phyloP scores from a whole-genome alignment of 192 early-diverging fungal genomes.

The Physocladia obscura region DNA sequence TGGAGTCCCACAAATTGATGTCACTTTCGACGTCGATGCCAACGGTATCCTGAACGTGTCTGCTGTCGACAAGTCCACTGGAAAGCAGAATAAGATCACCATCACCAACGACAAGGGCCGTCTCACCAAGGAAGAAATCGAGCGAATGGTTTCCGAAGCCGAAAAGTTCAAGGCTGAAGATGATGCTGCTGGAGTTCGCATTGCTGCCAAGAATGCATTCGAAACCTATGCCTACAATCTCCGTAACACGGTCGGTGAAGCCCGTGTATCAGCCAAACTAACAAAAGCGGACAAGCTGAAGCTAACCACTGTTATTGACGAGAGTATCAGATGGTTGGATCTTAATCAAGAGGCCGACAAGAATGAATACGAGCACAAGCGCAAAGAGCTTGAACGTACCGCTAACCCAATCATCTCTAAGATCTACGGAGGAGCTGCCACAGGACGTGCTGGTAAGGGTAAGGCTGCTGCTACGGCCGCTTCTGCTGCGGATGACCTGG shows the following conservation, averaged over 20 bases:
- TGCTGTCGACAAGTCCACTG: conserved; percentile 92
- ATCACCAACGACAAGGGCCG: conserved; percentile 99
- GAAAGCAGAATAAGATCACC: conserved; percentile 94
- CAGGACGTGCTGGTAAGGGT: background rate
- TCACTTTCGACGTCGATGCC: conserved; percentile 94
- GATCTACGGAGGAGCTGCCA: conserved; percentile 76
- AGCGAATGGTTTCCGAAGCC: conserved; percentile 92
- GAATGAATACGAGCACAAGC: conserved; percentile 93
- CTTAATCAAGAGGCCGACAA: conserved; percentile 90
- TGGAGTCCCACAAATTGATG: conserved; percentile 96
- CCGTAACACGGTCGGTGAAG: conserved; percentile 84
- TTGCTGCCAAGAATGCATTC: conserved; percentile 89
- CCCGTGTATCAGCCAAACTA: conserved; percentile 80
- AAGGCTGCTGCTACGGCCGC: background rate
- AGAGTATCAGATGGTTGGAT: conserved; percentile 95
- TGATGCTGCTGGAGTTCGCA: conserved; percentile 86
- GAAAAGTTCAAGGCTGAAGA: conserved; percentile 98
- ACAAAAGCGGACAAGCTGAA: conserved; percentile 85
- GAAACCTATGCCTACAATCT: conserved; percentile 98
- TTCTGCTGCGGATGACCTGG: background rate
- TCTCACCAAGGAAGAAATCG: conserved; percentile 97
- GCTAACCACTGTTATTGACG: conserved; percentile 78
- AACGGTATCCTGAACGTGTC: conserved; percentile 96
- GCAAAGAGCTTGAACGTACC: conserved; percentile 91
- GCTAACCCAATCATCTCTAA: conserved; percentile 98